Conservation (phyloP, 495 filamentous ascomycete species). For the Hypomontagnella monticulosa region DNA sequence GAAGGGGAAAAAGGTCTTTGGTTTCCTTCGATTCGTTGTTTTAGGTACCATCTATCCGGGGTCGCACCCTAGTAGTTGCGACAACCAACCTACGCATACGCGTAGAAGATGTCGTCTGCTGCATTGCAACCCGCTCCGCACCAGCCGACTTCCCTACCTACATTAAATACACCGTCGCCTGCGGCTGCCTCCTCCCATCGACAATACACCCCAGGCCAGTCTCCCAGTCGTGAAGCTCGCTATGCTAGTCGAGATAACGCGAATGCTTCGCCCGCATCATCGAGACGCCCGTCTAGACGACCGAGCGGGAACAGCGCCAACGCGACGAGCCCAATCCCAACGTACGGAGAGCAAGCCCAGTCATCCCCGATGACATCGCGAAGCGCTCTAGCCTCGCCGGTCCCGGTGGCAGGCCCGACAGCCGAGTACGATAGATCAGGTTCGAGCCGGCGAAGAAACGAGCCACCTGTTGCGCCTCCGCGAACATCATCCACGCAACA, state of each 20-base stretch:
- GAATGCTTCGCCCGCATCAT: constrained; percentile 51
- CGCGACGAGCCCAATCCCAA: constrained; percentile 40
- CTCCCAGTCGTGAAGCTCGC: constrained; percentile 54
- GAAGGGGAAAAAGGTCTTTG: neutral
- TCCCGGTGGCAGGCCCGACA: constrained; percentile 55
- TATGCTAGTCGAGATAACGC: constrained; percentile 54
- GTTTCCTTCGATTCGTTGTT: constrained; percentile 7
- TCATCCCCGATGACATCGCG: constrained; percentile 60
- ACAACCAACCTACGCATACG: constrained; percentile 36
- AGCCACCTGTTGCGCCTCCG: constrained; percentile 64
- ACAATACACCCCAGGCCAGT: constrained; percentile 52
- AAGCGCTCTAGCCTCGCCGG: constrained; percentile 56
- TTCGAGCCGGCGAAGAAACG: constrained; percentile 51
- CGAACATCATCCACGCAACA: constrained; percentile 68
- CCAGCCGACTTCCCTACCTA: constrained; percentile 58
- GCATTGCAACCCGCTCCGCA: constrained; percentile 65
- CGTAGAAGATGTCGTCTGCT: constrained; percentile 64
- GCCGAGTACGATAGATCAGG: constrained; percentile 55
- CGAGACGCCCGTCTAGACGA: constrained; percentile 60
- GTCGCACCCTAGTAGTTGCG: constrained; percentile 13
- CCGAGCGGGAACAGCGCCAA: constrained; percentile 63
- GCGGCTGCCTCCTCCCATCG: constrained; percentile 56
- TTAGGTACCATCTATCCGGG: constrained; percentile 7
- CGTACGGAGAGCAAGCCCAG: constrained; percentile 50
- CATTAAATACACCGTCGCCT: constrained; percentile 58